Percentiles rank a stretch among this genome's conserved stretches.
phyloP scores from a whole-genome alignment of 805 yeast species.

The Lachancea meyersii region DNA sequence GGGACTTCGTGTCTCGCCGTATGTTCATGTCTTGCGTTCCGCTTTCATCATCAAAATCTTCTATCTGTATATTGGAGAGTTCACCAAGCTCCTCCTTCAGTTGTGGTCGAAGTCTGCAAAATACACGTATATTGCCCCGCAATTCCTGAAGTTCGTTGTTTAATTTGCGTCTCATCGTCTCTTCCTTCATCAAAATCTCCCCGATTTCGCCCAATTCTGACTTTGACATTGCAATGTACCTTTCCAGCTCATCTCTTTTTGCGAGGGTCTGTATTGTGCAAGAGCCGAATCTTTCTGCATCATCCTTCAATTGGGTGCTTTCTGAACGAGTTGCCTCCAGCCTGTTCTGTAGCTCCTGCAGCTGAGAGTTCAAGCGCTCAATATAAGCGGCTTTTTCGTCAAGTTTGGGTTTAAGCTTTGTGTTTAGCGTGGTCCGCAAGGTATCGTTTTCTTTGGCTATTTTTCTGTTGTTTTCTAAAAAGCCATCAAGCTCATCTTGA shows the following conservation, averaged over 20 bases:
- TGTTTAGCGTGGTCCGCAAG: conserved; percentile 13
- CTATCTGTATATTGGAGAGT: conserved; percentile 29
- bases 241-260: conserved; percentile 19
- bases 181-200: conserved; percentile 42
- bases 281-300: conserved; percentile 20
- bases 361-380: conserved; percentile 11
- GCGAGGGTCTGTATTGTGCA: conserved; percentile 11
- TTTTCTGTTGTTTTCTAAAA: conserved; percentile 26
- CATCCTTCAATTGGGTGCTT: conserved; percentile 22
- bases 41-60: conserved; percentile 22
- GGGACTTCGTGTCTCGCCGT: conserved; percentile 12
- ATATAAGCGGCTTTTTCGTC: conserved; percentile 11
- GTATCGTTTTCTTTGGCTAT: conserved; percentile 23
- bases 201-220: conserved; percentile 30
- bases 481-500: conserved; percentile 27
- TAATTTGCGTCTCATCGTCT: conserved; percentile 50
- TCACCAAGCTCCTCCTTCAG: conserved; percentile 19
- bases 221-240: conserved; percentile 28
- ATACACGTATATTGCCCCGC: conserved; percentile 88
- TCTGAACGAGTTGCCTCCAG: conserved; percentile 23
- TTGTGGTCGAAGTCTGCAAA: conserved; percentile 75
- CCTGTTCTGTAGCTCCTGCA: conserved; percentile 19
- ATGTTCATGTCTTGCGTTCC: conserved; percentile 27
- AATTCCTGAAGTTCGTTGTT: conserved; percentile 78
- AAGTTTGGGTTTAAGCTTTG: conserved; percentile 13